These are phyloP conservation scores for Hippophae rhamnoides DNA, from an alignment of 306 rosid species.

Conservation along the genomic window DNA sequence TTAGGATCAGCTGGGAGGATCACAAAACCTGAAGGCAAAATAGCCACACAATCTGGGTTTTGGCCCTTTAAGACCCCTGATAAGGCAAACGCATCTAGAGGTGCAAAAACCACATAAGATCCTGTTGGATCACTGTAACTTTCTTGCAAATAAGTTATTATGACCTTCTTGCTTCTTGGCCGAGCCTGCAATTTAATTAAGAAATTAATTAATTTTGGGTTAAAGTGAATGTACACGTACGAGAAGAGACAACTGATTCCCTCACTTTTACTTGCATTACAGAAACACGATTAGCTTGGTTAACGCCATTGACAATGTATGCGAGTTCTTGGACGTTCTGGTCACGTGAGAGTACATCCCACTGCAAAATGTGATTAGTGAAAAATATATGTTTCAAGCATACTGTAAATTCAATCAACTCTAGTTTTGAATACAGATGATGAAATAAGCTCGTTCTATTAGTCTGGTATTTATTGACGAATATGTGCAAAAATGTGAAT, in stretches of 20 bases:
- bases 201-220: neutral
- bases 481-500: no score
- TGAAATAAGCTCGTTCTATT: no score
- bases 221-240: no score
- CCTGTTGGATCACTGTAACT: slow-evolving; percentile 32
- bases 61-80: slow-evolving; percentile 25
- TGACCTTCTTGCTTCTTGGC: slow-evolving; percentile 8
- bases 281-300: slow-evolving; percentile 37
- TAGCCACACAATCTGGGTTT: slow-evolving; percentile 25
- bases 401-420: no score
- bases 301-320: slow-evolving; percentile 20
- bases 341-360: slow-evolving; percentile 40
- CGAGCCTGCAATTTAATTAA: slow-evolving; percentile 20
- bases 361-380: slow-evolving; percentile 16
- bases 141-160: slow-evolving; percentile 36
- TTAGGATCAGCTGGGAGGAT: slow-evolving; percentile 32
- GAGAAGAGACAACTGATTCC: no score
- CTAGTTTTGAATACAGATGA: no score
- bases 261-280: slow-evolving; percentile 35
- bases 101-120: slow-evolving; percentile 44
- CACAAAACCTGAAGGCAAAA: slow-evolving; percentile 50
- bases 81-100: slow-evolving; percentile 27
- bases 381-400: no score
- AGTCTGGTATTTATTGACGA: no score
- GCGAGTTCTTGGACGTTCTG: slow-evolving; percentile 19